Evolutionary conservation across 2,329 filamentous ascomycete species (phyloP).

Genomic region (Calycina marina): DNA sequence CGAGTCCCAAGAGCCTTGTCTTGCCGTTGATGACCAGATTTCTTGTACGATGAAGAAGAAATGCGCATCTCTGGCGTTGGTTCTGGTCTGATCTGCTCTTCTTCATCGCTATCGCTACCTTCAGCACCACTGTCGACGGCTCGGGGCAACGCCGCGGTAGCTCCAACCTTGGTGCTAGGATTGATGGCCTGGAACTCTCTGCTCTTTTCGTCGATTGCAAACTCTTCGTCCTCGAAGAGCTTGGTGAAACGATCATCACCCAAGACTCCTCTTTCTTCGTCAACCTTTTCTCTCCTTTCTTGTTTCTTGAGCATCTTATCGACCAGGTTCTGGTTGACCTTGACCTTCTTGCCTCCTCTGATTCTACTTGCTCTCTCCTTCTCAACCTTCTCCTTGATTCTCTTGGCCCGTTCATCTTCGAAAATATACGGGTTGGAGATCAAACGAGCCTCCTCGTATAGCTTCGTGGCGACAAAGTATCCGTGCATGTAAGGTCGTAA

Average conservation of each 20-base stretch:
- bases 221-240: slow-evolving; percentile 87
- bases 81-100: slow-evolving; percentile 21
- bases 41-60: slow-evolving; percentile 51
- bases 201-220: slow-evolving; percentile 78
- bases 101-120: slow-evolving; percentile 31
- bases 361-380: slow-evolving; percentile 94
- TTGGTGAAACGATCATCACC: slow-evolving; percentile 75
- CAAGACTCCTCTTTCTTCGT: slow-evolving; percentile 51
- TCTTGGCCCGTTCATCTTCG: slow-evolving; percentile 83
- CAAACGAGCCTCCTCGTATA: slow-evolving; percentile 88
- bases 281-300: slow-evolving; percentile 42
- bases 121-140: slow-evolving; percentile 23
- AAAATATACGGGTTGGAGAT: slow-evolving; percentile 90
- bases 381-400: slow-evolving; percentile 87
- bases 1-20: slow-evolving; percentile 44
- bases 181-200: slow-evolving; percentile 81
- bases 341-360: slow-evolving; percentile 89
- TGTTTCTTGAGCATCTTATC: slow-evolving; percentile 58
- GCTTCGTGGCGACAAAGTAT: slow-evolving; percentile 87
- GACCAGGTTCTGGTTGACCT: slow-evolving; percentile 77
- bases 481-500: slow-evolving; percentile 97
- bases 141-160: slow-evolving; percentile 24
- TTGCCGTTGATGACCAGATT: slow-evolving; percentile 34
- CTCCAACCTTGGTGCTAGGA: slow-evolving; percentile 53
- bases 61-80: slow-evolving; percentile 41